Evolutionary conservation across 495 filamentous ascomycete species (phyloP), one percentile per base, ranked within the genome.

Genomic region (Xylaria scruposa): DNA sequence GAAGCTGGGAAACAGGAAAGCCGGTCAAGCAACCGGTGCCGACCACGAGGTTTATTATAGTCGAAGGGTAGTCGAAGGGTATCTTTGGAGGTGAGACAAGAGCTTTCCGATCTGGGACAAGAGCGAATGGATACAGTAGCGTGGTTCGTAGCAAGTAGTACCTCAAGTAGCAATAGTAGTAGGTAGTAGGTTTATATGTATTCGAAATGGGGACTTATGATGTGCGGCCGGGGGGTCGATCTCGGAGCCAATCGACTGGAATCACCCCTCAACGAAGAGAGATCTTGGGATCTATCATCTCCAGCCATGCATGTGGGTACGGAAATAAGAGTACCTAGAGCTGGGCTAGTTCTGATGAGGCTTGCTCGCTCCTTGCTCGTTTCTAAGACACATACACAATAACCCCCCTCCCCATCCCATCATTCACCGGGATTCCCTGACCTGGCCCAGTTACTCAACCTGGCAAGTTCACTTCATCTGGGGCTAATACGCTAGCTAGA

Each of bases 201-300:
- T 51, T 67, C 29, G 53, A 67, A 60, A 64, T 49, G 61, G 70
- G 70, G 47, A 67, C 6, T 51, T n/a, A 67, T 71, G 70, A 71
- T 71, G 51, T 67, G 70, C 70, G 44, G 56, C 70, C 70, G 53
- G 70, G 36, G 36, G 70, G 70, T 71, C 26, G 69, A 71, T 71
- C 69, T 71, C 69, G 53, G 70, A 71, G 61, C 70, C 70, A 71
- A 71, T 71, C 70, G 70, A 71, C 70, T 71, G 70, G 70, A 59
- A 71, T 51, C 70, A 71, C 70, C 70, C 70, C 70, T 71, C 70
- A 67, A 60, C 61, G 58, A 26, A 65, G 61, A 66, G 70, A 66
- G 70, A 71, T 71, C 70, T 60, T 71, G 31, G 26, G 69, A 67
- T 66, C 61, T 71, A 63, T 70, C 68, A 64, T 64, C 44, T 64